Evolutionary conservation across 441 rosid genomes (phyloP).

Genomic region (Manihot esculenta): DNA sequence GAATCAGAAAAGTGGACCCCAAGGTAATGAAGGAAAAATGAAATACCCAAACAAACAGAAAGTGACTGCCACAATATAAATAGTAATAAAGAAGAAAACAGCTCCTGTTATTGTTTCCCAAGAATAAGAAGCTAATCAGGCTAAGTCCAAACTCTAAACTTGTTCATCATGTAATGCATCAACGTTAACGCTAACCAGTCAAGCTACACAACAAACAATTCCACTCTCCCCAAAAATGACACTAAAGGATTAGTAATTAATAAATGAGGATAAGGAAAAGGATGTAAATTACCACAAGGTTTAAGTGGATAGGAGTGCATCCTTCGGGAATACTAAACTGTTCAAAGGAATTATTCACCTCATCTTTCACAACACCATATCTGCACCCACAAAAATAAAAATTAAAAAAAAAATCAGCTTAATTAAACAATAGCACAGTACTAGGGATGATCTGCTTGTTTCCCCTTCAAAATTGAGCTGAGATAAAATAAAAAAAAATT

Average conservation of each 20-base stretch:
- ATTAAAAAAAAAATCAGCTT: neutral
- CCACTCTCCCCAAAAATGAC: neutral
- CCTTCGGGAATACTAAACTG: constrained; percentile 50
- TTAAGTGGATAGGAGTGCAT: constrained; percentile 79
- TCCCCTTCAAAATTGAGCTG: too few species aligned
- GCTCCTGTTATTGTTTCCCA: too few species aligned
- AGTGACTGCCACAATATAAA: too few species aligned
- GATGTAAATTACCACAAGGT: constrained; percentile 67
- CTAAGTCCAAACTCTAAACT: neutral
- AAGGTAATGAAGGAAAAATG: too few species aligned
- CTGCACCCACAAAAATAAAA: constrained; percentile 51
- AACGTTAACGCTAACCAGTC: neutral
- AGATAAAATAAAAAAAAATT: too few species aligned
- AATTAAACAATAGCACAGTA: neutral
- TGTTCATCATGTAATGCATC: neutral
- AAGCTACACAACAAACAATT: neutral
- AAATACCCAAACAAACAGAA: neutral
- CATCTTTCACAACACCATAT: constrained; percentile 59
- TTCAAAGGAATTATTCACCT: constrained; percentile 31
- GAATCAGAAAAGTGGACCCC: neutral
- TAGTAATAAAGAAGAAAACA: too few species aligned
- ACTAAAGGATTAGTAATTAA: neutral
- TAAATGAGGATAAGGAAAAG: neutral
- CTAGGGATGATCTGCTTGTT: too few species aligned
- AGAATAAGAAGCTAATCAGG: too few species aligned